A percentile compares a stretch with the other conserved stretches of the same genome.
Conservation (phyloP, 2,329 filamentous ascomycete genomes). For the Epichloe bromicola region DNA sequence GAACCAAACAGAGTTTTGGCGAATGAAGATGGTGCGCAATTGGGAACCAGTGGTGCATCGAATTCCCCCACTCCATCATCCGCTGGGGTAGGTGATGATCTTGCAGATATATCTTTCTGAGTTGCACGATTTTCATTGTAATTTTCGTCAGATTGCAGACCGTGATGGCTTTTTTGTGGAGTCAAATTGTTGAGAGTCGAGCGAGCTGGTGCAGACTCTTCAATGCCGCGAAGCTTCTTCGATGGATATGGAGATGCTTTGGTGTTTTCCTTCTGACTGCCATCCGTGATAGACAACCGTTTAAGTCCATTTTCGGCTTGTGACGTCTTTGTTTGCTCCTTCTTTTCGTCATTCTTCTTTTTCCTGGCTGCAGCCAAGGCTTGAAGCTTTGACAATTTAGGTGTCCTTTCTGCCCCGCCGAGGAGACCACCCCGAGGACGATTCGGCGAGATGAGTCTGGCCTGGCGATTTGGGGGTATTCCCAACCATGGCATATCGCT, state of each 20-base stretch:
- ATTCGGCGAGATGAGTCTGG: slow-evolving; percentile 46
- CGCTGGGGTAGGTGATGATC: background rate
- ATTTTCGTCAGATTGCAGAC: background rate
- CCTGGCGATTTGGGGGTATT: slow-evolving; percentile 51
- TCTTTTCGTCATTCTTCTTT: slow-evolving; percentile 61
- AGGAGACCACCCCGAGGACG: slow-evolving; percentile 54
- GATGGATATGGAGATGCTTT: slow-evolving; percentile 7
- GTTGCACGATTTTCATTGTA: too few species aligned
- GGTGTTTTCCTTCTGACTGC: slow-evolving; percentile 17
- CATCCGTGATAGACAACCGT: slow-evolving; percentile 19
- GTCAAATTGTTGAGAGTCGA: background rate
- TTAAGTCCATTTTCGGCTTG: slow-evolving; percentile 17
- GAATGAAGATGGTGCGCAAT: slow-evolving; percentile 39
- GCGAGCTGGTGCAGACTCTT: background rate
- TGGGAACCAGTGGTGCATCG: slow-evolving; percentile 8
- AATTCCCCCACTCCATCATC: background rate
- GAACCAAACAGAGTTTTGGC: slow-evolving; percentile 39
- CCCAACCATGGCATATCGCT: slow-evolving; percentile 75
- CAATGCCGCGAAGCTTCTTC: slow-evolving; percentile 12
- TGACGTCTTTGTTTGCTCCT: slow-evolving; percentile 15
- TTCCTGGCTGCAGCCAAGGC: slow-evolving; percentile 76
- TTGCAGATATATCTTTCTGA: background rate
- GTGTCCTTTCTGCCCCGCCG: slow-evolving; percentile 55
- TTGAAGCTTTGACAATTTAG: slow-evolving; percentile 80
- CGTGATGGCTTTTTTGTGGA: background rate